These are phyloP conservation scores for Xenoacremonium recifei DNA, from an alignment of 2,329 filamentous ascomycete genomes.

Conservation along the genomic window DNA sequence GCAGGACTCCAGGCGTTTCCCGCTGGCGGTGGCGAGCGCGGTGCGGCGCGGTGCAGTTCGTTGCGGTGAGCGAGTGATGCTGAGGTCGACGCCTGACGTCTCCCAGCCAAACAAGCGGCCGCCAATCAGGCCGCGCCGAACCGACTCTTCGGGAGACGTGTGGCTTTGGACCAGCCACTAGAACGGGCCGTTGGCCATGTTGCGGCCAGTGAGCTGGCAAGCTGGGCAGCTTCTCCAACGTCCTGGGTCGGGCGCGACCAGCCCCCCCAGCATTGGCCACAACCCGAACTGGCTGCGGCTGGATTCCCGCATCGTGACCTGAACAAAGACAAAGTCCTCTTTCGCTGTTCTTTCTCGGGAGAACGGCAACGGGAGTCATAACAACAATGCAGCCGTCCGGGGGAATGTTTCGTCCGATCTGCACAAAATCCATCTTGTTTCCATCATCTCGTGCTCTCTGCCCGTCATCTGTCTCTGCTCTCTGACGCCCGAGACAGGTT, in stretches of 20 bases:
- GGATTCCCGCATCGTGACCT: no score
- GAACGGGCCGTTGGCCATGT: slow-evolving; percentile 10
- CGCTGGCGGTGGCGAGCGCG: slow-evolving; percentile 22
- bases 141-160: slow-evolving; percentile 20
- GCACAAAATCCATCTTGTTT: not conserved
- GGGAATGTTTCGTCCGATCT: no score
- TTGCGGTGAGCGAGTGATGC: slow-evolving; percentile 8
- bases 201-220: slow-evolving; percentile 14
- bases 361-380: no score
- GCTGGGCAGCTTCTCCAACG: slow-evolving; percentile 14
- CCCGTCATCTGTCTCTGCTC: slow-evolving; percentile 7
- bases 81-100: slow-evolving; percentile 12
- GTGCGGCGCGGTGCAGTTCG: slow-evolving; percentile 15
- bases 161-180: slow-evolving; percentile 9
- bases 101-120: slow-evolving; percentile 18
- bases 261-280: slow-evolving; percentile 6
- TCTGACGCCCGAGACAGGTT: slow-evolving; percentile 7
- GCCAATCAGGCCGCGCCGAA: slow-evolving; percentile 27
- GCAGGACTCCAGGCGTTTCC: slow-evolving; percentile 20
- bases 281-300: no score
- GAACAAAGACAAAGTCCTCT: no score
- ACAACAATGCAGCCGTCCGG: no score
- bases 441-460: not conserved
- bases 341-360: no score
- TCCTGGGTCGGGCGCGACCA: slow-evolving; percentile 10